phyloP scores from a whole-genome alignment of 2,329 filamentous ascomycete genomes.

The Nigrospora oryzae region DNA sequence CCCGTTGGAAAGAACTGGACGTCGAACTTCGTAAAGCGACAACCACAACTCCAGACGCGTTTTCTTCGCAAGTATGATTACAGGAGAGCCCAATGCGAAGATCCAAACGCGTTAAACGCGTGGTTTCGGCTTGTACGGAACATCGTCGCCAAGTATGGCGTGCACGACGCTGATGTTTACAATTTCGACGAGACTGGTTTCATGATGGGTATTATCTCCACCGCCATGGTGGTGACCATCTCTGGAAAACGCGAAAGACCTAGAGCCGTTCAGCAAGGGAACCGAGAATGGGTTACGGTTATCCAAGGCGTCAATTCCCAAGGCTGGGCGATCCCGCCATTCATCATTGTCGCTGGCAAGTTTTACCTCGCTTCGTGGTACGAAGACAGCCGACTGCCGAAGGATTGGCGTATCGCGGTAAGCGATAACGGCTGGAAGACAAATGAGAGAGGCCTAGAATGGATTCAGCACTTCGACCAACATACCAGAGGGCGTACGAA shows the following conservation, averaged over 20 bases:
- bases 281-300: conserved; percentile 1
- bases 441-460: not conserved
- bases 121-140: conserved; percentile 12
- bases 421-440: not conserved
- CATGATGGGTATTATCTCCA: not conserved
- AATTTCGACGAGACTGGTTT: conserved; percentile 18
- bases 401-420: not conserved
- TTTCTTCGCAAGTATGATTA: conserved; percentile 13
- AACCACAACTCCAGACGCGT: too few relatives aligned
- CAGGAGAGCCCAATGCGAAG: conserved; percentile 13
- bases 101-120: conserved; percentile 10
- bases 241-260: not conserved
- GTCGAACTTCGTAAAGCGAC: too few relatives aligned
- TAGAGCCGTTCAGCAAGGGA: conserved; percentile 1
- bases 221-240: not conserved
- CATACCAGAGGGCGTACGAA: conserved; percentile 14
- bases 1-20: too few relatives aligned
- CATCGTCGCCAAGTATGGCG: conserved; percentile 11
- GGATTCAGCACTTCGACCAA: conserved; percentile 7
- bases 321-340: not conserved
- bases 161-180: conserved; percentile 11
- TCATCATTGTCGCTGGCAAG: not conserved
- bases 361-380: not conserved
- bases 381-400: not conserved
- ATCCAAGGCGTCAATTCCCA: not conserved